These are phyloP conservation scores for Batkoa obscura DNA, from an alignment of 371 early-diverging fungal genomes.

Conservation along the genomic window DNA sequence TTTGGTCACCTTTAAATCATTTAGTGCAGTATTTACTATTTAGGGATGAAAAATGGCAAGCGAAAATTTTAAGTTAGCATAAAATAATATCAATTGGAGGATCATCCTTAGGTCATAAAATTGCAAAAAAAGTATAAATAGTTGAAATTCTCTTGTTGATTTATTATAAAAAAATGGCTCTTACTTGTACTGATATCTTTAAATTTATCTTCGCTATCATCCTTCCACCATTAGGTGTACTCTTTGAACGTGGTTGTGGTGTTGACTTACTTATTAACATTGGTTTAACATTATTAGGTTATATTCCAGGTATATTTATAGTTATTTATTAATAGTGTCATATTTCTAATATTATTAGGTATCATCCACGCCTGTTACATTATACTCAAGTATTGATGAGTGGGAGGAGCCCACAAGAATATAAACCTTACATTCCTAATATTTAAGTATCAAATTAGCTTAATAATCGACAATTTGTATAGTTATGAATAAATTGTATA, in stretches of 20 bases:
- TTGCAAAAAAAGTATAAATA: background rate
- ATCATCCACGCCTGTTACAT: conserved; percentile 31
- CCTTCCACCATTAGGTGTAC: conserved; percentile 23
- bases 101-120: background rate
- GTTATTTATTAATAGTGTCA: background rate
- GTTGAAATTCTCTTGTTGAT: background rate
- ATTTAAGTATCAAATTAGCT: too few species aligned
- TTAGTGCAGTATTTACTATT: too few species aligned
- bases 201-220: conserved; percentile 22
- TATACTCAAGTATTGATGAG: conserved; percentile 17
- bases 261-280: conserved; percentile 59
- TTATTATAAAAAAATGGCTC: conserved; percentile 13
- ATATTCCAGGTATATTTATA: conserved; percentile 43
- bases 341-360: conserved; percentile 10
- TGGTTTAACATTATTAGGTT: conserved; percentile 52
- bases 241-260: conserved; percentile 33
- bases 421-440: too few species aligned
- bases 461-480: too few species aligned
- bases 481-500: too few species aligned
- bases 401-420: too few species aligned
- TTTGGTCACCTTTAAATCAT: too few species aligned
- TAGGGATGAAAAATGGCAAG: too few species aligned
- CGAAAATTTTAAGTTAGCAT: too few species aligned
- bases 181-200: conserved; percentile 19
- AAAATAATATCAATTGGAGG: too few species aligned